Evolutionary conservation across 139 green algal species (phyloP).

Genomic region (Chlamydomonas sphaeroides): DNA sequence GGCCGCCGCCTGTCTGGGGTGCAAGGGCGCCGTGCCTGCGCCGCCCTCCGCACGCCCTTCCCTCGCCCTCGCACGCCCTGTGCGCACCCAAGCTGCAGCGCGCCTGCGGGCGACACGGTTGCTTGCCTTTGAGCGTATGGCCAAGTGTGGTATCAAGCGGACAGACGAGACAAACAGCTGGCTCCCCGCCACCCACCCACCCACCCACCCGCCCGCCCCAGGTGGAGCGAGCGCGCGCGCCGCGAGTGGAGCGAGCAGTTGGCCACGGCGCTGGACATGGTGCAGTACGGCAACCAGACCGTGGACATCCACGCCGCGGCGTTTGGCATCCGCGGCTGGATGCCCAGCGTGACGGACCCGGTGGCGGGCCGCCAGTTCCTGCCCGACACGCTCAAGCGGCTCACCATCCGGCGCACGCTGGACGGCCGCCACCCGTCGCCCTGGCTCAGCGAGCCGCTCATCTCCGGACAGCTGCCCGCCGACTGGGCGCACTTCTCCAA

Average conservation of each 20-base stretch:
- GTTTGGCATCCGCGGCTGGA: neutral
- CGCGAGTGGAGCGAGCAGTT: neutral
- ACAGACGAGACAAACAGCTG: too few relatives aligned
- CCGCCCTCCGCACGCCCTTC: too few relatives aligned
- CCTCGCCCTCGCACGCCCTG: too few relatives aligned
- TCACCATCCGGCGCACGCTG: slow-evolving; percentile 22
- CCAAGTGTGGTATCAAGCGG: too few relatives aligned
- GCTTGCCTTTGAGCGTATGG: neutral
- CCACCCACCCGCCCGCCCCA: neutral
- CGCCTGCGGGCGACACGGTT: neutral
- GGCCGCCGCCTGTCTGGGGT: too few relatives aligned
- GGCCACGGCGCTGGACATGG: neutral
- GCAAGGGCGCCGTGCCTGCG: too few relatives aligned
- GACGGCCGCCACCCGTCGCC: neutral
- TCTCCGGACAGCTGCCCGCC: slow-evolving; percentile 1
- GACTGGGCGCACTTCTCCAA: slow-evolving; percentile 20
- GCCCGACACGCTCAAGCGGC: slow-evolving; percentile 10
- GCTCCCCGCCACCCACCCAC: too few relatives aligned
- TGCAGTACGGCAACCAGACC: slow-evolving; percentile 10
- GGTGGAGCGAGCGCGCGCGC: neutral
- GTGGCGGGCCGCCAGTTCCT: neutral
- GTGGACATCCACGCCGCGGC: too few relatives aligned
- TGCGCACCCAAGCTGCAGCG: neutral
- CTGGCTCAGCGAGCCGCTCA: neutral
- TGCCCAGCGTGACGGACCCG: neutral